A percentile compares a stretch with the other conserved stretches of the same genome.
Conservation (phyloP, 495 filamentous ascomycete genomes). For the Penicillium flavigenum region DNA sequence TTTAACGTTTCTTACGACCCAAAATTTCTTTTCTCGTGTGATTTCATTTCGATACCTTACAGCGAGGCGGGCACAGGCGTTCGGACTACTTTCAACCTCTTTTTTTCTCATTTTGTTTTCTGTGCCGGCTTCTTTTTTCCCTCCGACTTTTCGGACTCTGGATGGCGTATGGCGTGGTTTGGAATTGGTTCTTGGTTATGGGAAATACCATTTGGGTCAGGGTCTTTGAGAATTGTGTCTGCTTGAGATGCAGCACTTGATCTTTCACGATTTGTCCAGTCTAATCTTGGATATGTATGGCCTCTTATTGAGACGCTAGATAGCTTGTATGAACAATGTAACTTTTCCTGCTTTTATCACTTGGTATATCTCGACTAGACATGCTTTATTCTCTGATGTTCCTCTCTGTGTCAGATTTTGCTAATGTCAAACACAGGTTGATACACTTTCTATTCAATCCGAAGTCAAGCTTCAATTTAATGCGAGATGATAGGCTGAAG, state of each 20-base stretch:
- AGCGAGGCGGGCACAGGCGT: conserved; percentile 23
- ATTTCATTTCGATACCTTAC: conserved; percentile 21
- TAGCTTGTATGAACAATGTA: conserved; percentile 33
- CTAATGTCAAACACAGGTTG: no score
- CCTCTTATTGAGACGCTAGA: conserved; percentile 12
- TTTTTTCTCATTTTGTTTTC: conserved; percentile 1
- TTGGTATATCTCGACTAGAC: no score
- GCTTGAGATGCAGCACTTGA: conserved; percentile 12
- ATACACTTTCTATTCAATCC: not conserved
- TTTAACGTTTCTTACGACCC: conserved; percentile 33
- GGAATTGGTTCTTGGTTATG: conserved; percentile 29
- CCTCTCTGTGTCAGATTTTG: no score
- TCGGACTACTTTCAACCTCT: conserved; percentile 10
- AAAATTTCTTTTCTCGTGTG: conserved; percentile 30
- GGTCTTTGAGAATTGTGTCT: conserved; percentile 18
- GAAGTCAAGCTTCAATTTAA: not conserved
- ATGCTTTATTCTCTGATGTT: no score
- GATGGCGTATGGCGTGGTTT: conserved; percentile 38
- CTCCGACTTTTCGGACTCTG: conserved; percentile 19
- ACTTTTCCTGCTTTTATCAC: not conserved
- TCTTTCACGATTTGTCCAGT: conserved; percentile 24
- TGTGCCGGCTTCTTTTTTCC: conserved; percentile 23
- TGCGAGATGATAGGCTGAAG: conserved; percentile 1
- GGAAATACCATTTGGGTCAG: conserved; percentile 37
- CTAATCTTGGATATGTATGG: conserved; percentile 18